Percentiles rank a stretch among this genome's conserved stretches.
Conservation (phyloP, 2,329 filamentous ascomycete genomes). For the Immersiporthe knoxdaviesiana region DNA sequence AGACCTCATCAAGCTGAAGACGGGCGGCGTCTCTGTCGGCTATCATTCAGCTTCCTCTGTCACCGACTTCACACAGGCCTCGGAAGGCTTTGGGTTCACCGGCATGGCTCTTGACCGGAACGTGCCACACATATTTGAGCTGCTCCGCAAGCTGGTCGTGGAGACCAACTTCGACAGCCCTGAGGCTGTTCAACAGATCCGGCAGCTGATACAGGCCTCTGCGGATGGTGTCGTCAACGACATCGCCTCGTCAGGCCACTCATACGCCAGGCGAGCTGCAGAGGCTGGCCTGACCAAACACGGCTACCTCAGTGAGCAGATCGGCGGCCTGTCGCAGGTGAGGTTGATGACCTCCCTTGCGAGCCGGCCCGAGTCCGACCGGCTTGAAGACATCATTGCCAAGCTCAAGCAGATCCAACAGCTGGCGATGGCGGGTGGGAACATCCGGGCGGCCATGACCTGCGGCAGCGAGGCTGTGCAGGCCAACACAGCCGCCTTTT, state of each 20-base stretch:
- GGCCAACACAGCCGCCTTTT: slow-evolving; percentile 71
- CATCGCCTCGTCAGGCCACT: slow-evolving; percentile 87
- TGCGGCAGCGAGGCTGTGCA: slow-evolving; percentile 76
- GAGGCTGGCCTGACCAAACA: slow-evolving; percentile 76
- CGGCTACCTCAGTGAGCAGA: slow-evolving; percentile 77
- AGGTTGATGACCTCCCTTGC: slow-evolving; percentile 81
- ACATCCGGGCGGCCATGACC: slow-evolving; percentile 79
- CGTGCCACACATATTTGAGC: slow-evolving; percentile 85
- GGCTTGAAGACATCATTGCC: slow-evolving; percentile 72
- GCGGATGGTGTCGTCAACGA: slow-evolving; percentile 90
- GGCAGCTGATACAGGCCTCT: slow-evolving; percentile 82
- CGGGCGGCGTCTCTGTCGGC: slow-evolving; percentile 83
- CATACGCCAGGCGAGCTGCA: slow-evolving; percentile 81
- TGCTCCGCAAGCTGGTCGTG: slow-evolving; percentile 76
- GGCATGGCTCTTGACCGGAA: slow-evolving; percentile 91
- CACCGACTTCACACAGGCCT: slow-evolving; percentile 67
- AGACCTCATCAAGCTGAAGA: slow-evolving; percentile 94
- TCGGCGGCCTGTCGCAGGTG: slow-evolving; percentile 88
- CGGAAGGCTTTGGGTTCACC: slow-evolving; percentile 81
- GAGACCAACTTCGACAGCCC: slow-evolving; percentile 90
- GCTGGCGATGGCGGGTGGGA: slow-evolving; percentile 70
- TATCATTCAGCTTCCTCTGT: slow-evolving; percentile 85
- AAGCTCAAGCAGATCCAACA: slow-evolving; percentile 86
- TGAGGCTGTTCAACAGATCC: slow-evolving; percentile 78
- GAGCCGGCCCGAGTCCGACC: slow-evolving; percentile 69